phyloP scores from a whole-genome alignment of 257 asterid species.

The Nicotiana tomentosiformis region DNA sequence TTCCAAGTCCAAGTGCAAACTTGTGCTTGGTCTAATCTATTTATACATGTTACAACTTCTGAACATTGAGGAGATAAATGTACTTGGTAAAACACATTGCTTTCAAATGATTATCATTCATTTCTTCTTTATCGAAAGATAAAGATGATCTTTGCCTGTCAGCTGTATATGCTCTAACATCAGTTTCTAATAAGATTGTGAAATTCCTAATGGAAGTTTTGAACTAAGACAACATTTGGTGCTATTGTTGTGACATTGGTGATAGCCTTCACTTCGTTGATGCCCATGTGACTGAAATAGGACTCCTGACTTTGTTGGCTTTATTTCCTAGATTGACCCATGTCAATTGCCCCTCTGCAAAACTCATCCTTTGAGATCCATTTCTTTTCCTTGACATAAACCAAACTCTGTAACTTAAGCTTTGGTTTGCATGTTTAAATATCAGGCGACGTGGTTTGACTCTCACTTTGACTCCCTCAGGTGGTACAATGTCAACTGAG shows the following conservation, averaged over 20 bases:
- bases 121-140: neutral
- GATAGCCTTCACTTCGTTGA: constrained; percentile 28
- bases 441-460: constrained; percentile 54
- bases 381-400: constrained; percentile 39
- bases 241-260: constrained; percentile 5
- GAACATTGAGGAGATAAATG: neutral
- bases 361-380: constrained; percentile 19
- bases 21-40: neutral
- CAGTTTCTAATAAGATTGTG: neutral
- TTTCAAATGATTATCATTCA: neutral
- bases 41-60: neutral
- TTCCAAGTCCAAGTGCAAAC: neutral
- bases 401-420: constrained; percentile 70
- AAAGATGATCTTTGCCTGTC: neutral
- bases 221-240: neutral
- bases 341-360: constrained; percentile 53
- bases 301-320: constrained; percentile 56
- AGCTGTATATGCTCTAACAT: neutral
- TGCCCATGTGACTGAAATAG: constrained; percentile 77
- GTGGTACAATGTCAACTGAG: constrained; percentile 40
- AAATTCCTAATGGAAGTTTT: neutral
- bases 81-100: neutral
- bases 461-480: constrained; percentile 67
- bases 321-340: constrained; percentile 49
- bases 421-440: constrained; percentile 46